Evolutionary conservation across 345 rosid species (phyloP).

Genomic region (Kernera saxatilis): DNA sequence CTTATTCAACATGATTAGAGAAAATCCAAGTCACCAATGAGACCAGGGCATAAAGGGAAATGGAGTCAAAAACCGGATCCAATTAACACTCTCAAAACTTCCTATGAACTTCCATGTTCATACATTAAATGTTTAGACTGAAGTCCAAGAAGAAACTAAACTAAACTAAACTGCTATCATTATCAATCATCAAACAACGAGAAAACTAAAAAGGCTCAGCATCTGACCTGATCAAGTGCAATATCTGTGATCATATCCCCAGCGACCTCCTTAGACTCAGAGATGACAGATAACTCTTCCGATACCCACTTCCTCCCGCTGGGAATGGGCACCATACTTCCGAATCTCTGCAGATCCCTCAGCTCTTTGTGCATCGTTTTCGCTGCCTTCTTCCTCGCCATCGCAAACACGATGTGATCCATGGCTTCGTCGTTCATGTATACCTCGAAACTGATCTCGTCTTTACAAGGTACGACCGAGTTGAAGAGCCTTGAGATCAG

Average conservation of each 20-base stretch:
- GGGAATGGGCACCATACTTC: slow-evolving; percentile 36
- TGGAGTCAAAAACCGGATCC: neutral
- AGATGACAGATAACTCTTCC: slow-evolving; percentile 67
- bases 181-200: neutral
- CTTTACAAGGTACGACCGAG: slow-evolving; percentile 75
- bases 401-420: slow-evolving; percentile 79
- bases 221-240: slow-evolving; percentile 85
- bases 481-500: slow-evolving; percentile 69
- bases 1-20: neutral
- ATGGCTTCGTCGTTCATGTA: slow-evolving; percentile 88
- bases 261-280: slow-evolving; percentile 91
- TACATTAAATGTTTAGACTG: neutral
- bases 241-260: slow-evolving; percentile 85
- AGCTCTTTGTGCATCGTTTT: slow-evolving; percentile 84
- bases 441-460: slow-evolving; percentile 86
- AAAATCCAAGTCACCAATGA: neutral
- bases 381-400: slow-evolving; percentile 84
- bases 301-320: slow-evolving; percentile 75
- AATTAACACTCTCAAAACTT: neutral
- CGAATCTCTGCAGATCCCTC: slow-evolving; percentile 80
- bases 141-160: neutral
- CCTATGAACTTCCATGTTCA: neutral
- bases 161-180: neutral
- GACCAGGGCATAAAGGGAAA: neutral
- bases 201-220: neutral